These are phyloP conservation scores for Corylus americana DNA, from an alignment of 306 rosid species.

Conservation along the genomic window DNA sequence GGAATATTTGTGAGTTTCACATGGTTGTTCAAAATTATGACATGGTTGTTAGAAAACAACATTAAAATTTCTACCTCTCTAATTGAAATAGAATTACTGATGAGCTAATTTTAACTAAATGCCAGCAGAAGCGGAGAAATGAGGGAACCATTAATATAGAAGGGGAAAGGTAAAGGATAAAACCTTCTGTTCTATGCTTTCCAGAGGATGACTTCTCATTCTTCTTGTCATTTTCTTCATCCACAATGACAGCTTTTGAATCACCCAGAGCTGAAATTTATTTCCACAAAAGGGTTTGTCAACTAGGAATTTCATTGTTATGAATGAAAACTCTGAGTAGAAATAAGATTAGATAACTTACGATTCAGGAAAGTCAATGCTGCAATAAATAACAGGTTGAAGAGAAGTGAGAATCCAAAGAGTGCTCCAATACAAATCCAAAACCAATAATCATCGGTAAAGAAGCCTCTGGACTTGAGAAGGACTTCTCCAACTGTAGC, in stretches of 20 bases:
- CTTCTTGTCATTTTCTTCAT: slow-evolving; percentile 29
- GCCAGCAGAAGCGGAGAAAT: not conserved
- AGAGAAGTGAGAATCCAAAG: slow-evolving; percentile 62
- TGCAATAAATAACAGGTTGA: slow-evolving; percentile 49
- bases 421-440: slow-evolving; percentile 81
- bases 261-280: slow-evolving; percentile 56
- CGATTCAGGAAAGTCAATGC: slow-evolving; percentile 68
- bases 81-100: not conserved
- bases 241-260: slow-evolving; percentile 43
- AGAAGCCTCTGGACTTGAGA: slow-evolving; percentile 61
- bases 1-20: not conserved
- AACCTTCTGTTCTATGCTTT: slow-evolving; percentile 22
- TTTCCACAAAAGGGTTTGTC: slow-evolving; percentile 2
- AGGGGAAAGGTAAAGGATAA: not conserved
- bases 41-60: not conserved
- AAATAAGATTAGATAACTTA: slow-evolving; percentile 31
- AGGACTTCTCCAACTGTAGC: slow-evolving; percentile 66
- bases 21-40: not conserved
- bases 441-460: slow-evolving; percentile 57
- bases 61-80: not conserved
- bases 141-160: slow-evolving; percentile 6
- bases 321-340: not conserved
- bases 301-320: not conserved
- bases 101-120: slow-evolving; percentile 2
- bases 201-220: slow-evolving; percentile 14